Conservation (phyloP, 805 yeast species). For the Candida oleophila region DNA sequence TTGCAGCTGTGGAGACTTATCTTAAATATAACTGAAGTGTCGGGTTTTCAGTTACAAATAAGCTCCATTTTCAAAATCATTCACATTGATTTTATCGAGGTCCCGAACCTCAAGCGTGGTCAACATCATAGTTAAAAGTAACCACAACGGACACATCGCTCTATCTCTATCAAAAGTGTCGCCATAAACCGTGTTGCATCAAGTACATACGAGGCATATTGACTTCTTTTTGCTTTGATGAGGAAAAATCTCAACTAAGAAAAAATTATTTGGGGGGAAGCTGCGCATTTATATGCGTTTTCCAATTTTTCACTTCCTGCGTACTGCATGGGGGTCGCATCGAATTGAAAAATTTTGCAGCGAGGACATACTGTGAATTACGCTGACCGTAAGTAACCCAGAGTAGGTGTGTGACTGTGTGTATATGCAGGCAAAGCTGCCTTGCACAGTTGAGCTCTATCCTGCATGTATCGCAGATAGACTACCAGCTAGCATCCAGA, state of each 20-base stretch:
- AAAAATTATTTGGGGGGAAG: background rate
- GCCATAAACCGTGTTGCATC: background rate
- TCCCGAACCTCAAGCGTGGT: constrained; percentile 63
- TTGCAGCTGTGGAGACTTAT: constrained; percentile 2
- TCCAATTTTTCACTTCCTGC: background rate
- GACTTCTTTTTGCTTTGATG: constrained; percentile 22
- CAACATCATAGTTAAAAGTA: constrained; percentile 1
- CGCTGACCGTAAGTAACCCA: background rate
- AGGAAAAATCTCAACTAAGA: constrained; percentile 9
- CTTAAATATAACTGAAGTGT: constrained; percentile 69
- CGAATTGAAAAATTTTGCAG: background rate
- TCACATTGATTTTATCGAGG: constrained; percentile 44
- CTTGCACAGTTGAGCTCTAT: background rate
- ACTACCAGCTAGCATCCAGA: too few species aligned
- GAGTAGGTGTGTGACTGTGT: background rate
- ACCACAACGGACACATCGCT: constrained; percentile 2
- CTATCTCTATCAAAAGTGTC: constrained; percentile 1
- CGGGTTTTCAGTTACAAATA: constrained; percentile 74
- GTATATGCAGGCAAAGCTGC: constrained; percentile 4
- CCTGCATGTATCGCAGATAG: background rate
- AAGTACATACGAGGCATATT: constrained; percentile 64
- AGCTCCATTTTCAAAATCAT: constrained; percentile 16
- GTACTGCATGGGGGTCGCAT: background rate
- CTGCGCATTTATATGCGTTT: background rate
- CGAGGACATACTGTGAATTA: background rate